Evolutionary conservation across 768 basidiomycete species (phyloP), one percentile per base, ranked within the genome.

Genomic region (Ephemerocybe angulata): DNA sequence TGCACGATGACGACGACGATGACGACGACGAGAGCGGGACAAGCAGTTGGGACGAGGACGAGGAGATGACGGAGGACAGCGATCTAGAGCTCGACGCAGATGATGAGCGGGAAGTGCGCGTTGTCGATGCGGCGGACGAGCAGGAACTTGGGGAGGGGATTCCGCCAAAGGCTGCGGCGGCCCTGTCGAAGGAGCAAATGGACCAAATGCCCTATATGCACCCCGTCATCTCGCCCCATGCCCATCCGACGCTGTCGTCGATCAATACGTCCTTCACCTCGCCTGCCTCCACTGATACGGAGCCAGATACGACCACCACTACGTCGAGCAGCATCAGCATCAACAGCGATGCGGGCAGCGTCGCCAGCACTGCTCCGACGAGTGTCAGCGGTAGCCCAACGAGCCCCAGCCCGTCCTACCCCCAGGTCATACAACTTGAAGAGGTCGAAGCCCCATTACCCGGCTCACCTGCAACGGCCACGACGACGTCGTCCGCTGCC

Each of bases 201-300:
- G 69, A 74, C 38, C 64, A 63, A 21, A 67, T 68, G 50, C 66
- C 66, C 52, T 79, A 83, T 64, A 85, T 85, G 84, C 84, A 85
- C 63, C 80, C 80, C 21, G 72, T 80, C 25, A 65, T 55, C 28
- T 41, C 40, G 29, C 54, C 54, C 17, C 54, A 55, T 50, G 37
- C 35, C 46, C 43, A 44, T 54, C 24, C 38, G 58, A 37, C 47
- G 38, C 33, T 24, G 33, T 50, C 53, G 21, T 21, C 49, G 31
- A 8, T 48, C 50, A 54, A 10, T 44, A 25, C 55, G 19, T 44
- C 50, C 29, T 21, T 56, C 40, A 42, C 53, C 21, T 27, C 56
- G 12, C 46, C 51, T n/a, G 33, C 24, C 41, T 15, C 31, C 57
- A 43, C n/a, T n/a, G 33, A 31, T 21, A 44, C 10, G 44, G 42